Evolutionary conservation across 192 early-diverging fungal species (phyloP).

Genomic region (Podila minutissima): DNA sequence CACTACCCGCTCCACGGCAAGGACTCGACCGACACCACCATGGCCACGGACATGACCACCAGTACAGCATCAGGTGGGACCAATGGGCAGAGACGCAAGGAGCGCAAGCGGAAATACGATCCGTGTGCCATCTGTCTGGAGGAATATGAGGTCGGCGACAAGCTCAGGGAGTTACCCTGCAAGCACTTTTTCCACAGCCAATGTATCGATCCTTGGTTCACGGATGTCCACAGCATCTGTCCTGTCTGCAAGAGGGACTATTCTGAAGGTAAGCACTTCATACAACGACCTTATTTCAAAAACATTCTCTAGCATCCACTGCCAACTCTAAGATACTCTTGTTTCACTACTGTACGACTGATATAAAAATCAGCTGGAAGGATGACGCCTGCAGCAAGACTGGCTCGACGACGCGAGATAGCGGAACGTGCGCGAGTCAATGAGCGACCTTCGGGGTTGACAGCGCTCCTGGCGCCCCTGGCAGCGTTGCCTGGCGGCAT

Average conservation of each 20-base stretch:
- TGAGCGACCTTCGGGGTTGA: constrained; percentile 13
- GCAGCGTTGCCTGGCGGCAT: constrained; percentile 12
- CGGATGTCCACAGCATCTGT: constrained; percentile 58
- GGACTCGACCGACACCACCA: background rate
- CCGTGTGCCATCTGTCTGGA: constrained; percentile 66
- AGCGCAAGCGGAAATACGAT: constrained; percentile 26
- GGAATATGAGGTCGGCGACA: constrained; percentile 62
- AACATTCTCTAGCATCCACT: background rate
- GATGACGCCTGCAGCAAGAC: background rate
- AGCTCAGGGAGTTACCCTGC: constrained; percentile 60
- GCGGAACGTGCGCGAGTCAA: background rate
- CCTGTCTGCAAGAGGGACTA: constrained; percentile 59
- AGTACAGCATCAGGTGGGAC: background rate
- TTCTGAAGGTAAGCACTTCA: constrained; percentile 28
- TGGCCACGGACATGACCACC: background rate
- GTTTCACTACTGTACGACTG: background rate
- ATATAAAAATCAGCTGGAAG: constrained; percentile 7
- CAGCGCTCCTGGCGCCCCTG: constrained; percentile 13
- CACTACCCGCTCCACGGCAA: background rate
- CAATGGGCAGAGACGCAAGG: background rate
- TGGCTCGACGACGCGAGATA: background rate
- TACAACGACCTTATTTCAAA: background rate
- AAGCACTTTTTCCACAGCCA: constrained; percentile 65
- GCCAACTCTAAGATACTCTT: background rate
- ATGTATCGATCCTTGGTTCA: constrained; percentile 65